These are phyloP conservation scores for Komagataella pseudopastoris DNA, from an alignment of 805 yeast genomes.

Conservation along the genomic window DNA sequence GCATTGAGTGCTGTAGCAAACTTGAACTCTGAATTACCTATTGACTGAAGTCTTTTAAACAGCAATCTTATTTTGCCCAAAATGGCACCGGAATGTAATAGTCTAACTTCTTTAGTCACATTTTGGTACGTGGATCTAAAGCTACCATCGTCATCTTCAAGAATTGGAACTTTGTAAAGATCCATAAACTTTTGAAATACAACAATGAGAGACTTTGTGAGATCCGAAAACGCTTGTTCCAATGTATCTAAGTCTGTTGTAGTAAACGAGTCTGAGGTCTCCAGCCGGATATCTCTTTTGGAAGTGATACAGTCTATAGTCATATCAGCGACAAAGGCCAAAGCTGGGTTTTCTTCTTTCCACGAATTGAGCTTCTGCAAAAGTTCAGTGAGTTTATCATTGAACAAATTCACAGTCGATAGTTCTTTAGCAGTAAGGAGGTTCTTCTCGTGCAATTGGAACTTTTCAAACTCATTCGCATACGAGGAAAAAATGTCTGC, in stretches of 20 bases:
- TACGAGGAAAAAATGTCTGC: not conserved
- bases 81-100: conserved; percentile 11
- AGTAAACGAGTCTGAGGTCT: not conserved
- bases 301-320: conserved; percentile 18
- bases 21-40: not conserved
- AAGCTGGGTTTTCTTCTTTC: conserved; percentile 16
- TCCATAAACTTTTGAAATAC: conserved; percentile 49
- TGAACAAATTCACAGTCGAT: conserved; percentile 10
- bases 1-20: conserved; percentile 31
- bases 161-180: conserved; percentile 16
- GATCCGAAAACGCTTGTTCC: conserved; percentile 33
- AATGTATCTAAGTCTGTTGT: conserved; percentile 9
- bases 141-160: conserved; percentile 59
- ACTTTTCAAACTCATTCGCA: not conserved
- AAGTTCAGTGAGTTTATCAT: conserved; percentile 13
- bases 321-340: conserved; percentile 34
- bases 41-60: not conserved
- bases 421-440: conserved; percentile 7
- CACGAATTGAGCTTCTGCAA: conserved; percentile 17
- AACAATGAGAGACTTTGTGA: conserved; percentile 48
- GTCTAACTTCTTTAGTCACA: conserved; percentile 24
- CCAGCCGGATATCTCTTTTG: not conserved
- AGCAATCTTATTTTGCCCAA: conserved; percentile 6
- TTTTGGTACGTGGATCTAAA: conserved; percentile 33
- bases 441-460: not conserved